phyloP scores from a whole-genome alignment of 441 rosid species.

The Brassica balearica region DNA sequence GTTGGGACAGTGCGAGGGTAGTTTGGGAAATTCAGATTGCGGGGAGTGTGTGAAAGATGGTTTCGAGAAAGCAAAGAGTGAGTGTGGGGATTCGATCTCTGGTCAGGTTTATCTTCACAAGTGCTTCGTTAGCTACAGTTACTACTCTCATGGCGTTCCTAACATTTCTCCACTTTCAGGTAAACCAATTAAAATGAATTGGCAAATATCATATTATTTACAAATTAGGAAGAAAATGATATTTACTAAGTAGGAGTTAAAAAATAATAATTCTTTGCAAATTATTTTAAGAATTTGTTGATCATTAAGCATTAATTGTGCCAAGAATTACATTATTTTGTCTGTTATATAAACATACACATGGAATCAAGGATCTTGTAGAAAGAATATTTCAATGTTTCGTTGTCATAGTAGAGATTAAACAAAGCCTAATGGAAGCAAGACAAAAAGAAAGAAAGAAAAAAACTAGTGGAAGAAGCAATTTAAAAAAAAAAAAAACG shows the following conservation, averaged over 20 bases:
- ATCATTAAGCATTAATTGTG: neutral
- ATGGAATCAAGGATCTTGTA: slow-evolving; percentile 21
- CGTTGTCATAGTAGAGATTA: slow-evolving; percentile 16
- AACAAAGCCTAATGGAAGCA: slow-evolving; percentile 17
- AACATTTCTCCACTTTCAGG: slow-evolving; percentile 57
- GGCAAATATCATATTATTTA: neutral
- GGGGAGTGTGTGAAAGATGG: slow-evolving; percentile 66
- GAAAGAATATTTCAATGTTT: slow-evolving; percentile 6
- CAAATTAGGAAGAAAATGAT: neutral
- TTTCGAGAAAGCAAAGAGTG: slow-evolving; percentile 53
- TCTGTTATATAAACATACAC: neutral
- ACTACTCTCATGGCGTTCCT: slow-evolving; percentile 80
- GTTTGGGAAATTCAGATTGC: slow-evolving; percentile 67
- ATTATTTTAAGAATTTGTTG: neutral
- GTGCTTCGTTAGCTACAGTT: slow-evolving; percentile 79
- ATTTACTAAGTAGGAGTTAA: neutral
- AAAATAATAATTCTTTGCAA: neutral
- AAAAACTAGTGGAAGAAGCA: slow-evolving; percentile 11
- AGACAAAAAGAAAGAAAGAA: neutral
- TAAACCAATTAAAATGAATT: slow-evolving; percentile 23
- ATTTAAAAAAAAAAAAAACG: neutral
- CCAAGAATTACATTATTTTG: neutral
- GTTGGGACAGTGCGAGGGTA: slow-evolving; percentile 88
- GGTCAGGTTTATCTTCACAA: slow-evolving; percentile 71
- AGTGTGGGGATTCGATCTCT: slow-evolving; percentile 72